Evolutionary conservation across 257 asterid species (phyloP).

Genomic region (Scutellaria minor): DNA sequence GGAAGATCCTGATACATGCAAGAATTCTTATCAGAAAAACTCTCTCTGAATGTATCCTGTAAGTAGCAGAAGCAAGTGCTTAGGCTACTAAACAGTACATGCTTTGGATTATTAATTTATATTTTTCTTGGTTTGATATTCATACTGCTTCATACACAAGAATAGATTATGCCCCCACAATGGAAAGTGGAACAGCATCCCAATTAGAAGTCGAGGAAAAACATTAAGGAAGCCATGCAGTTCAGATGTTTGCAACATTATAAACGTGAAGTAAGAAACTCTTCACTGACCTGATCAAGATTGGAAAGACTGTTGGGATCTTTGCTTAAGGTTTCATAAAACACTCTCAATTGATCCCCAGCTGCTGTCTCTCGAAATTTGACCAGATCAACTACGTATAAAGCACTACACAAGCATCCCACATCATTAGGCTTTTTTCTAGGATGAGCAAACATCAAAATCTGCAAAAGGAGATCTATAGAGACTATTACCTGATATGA

Average conservation of each 20-base stretch:
- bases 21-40: conserved; percentile 32
- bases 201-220: neutral
- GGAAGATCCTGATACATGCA: conserved; percentile 84
- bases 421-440: conserved; percentile 32
- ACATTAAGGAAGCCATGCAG: too few species aligned
- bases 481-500: conserved; percentile 69
- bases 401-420: conserved; percentile 69
- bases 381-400: conserved; percentile 87
- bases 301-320: conserved; percentile 99
- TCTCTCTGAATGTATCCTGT: neutral
- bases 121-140: too few species aligned
- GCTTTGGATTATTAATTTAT: too few species aligned
- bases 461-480: conserved; percentile 5
- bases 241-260: neutral
- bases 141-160: too few species aligned
- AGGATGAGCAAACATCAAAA: conserved; percentile 23
- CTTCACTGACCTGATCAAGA: conserved; percentile 88
- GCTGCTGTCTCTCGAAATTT: conserved; percentile 99
- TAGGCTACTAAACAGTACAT: too few species aligned
- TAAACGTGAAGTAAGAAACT: neutral
- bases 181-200: too few species aligned
- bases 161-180: too few species aligned
- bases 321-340: conserved; percentile 96
- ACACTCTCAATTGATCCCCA: conserved; percentile 91
- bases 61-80: neutral